These are phyloP conservation scores for Coemansia sp. DNA, from an alignment of 192 early-diverging fungal genomes.

Conservation along the genomic window DNA sequence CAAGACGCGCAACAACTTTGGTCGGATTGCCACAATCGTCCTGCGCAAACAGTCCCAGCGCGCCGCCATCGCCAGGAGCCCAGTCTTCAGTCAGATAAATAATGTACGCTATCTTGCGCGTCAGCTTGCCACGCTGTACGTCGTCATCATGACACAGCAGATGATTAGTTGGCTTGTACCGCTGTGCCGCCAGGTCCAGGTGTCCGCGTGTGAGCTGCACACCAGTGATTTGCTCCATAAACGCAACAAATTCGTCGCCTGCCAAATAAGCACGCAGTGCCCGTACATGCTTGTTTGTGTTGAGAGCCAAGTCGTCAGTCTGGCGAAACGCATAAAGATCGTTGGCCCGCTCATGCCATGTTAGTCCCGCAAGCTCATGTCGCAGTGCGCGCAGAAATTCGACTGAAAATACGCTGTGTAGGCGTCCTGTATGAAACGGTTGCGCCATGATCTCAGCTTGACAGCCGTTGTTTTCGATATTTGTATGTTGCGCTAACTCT, in stretches of 20 bases:
- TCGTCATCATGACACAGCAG: conserved; percentile 75
- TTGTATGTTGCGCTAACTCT: not conserved
- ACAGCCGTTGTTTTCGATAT: not conserved
- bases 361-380: conserved; percentile 16
- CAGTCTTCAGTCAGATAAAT: conserved; percentile 70
- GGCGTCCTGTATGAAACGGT: conserved; percentile 39
- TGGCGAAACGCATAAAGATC: conserved; percentile 74
- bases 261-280: conserved; percentile 61
- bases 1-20: conserved; percentile 40
- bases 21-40: conserved; percentile 54
- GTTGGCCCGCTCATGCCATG: conserved; percentile 57
- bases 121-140: conserved; percentile 59
- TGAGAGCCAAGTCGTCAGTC: conserved; percentile 59
- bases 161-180: conserved; percentile 63
- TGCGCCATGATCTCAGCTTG: conserved; percentile 17
- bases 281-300: conserved; percentile 38
- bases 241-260: conserved; percentile 59
- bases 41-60: conserved; percentile 62
- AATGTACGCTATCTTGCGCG: conserved; percentile 69
- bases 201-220: conserved; percentile 59
- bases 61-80: conserved; percentile 63
- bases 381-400: conserved; percentile 28
- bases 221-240: conserved; percentile 64
- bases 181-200: conserved; percentile 67
- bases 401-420: conserved; percentile 14